Evolutionary conservation across 1,284 basidiomycete species (phyloP), one percentile per base, ranked within the genome.

Genomic region (Grifola frondosa): DNA sequence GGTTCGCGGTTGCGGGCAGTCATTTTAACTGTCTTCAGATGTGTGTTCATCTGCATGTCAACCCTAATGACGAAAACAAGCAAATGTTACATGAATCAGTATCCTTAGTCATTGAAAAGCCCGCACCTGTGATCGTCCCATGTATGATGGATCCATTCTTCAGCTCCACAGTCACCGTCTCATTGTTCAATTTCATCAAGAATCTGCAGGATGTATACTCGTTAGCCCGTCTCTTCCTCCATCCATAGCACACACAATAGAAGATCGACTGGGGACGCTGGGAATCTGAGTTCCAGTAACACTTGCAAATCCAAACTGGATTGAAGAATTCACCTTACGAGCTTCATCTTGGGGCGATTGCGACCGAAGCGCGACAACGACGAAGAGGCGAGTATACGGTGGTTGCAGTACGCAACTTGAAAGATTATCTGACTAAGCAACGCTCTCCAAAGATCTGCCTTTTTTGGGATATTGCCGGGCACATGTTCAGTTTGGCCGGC

Each of bases 121-220:
- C 62, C 81, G 52, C 56, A 95, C 95, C 95, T 24, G 94, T 97
- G 65, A 99, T 97, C 19, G 96, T 99, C 13, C 96, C 96, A 62
- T 97, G 91, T 21, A 99, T 87, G 44, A 95, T 74, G 1, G 93
- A 93, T 31, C 96, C 96, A 58, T 99, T 98, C 75, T 99, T 99
- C 60, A 99, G 81, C 75, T 99, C 95, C 66, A 99, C 85, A 53
- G 94, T 93, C 56, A 98, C 95, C 58, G 94, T 96, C 80, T 99
- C 96, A 68, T 98, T 98, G 81, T 97, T 97, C 71, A 99, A 74
- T 80, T 98, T 99, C 96, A 98, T 98, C 78, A 97, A 81, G 73
- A 97, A 96, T 67, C 93, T 96, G 64, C 19, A 35, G 22, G 40
- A 24, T 17, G 38, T 25, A 42, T 19, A 19, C 23, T 19, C 2